Evolutionary conservation across 2,329 filamentous ascomycete species (phyloP).

Genomic region (Fusarium mexicanum): DNA sequence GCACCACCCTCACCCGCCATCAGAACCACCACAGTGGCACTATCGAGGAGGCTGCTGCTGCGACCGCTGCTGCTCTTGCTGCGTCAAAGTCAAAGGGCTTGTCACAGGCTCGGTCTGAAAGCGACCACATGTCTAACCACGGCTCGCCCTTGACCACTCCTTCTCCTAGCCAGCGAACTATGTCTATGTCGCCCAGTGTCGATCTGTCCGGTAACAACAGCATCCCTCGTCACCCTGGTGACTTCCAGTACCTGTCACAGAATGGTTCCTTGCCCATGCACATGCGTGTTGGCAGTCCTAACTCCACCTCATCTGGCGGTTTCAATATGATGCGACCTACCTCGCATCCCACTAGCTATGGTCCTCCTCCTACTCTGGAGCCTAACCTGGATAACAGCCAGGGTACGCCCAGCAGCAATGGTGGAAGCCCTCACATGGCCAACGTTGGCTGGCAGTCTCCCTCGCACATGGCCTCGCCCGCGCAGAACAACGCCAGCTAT

Average conservation of each 20-base stretch:
- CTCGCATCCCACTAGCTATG: conserved; percentile 85
- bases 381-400: conserved; percentile 83
- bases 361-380: conserved; percentile 86
- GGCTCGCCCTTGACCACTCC: conserved; percentile 82
- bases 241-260: conserved; percentile 78
- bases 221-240: conserved; percentile 70
- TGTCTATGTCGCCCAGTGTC: conserved; percentile 82
- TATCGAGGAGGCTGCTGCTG: conserved; percentile 90
- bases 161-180: conserved; percentile 80
- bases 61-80: conserved; percentile 86
- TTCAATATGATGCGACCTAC: conserved; percentile 72
- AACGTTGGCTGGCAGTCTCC: conserved; percentile 89
- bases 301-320: conserved; percentile 71
- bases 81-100: conserved; percentile 55
- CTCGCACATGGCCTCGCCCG: conserved; percentile 75
- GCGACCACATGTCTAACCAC: conserved; percentile 75
- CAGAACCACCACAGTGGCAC: conserved; percentile 97
- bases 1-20: conserved; percentile 93
- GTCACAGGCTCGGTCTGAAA: conserved; percentile 70
- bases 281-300: conserved; percentile 78
- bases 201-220: conserved; percentile 75
- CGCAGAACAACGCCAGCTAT: conserved; percentile 73
- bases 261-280: conserved; percentile 84
- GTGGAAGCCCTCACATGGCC: conserved; percentile 85
- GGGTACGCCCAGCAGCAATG: conserved; percentile 72